Conservation (phyloP, 2,329 filamentous ascomycete genomes). For the Periconia sp. region DNA sequence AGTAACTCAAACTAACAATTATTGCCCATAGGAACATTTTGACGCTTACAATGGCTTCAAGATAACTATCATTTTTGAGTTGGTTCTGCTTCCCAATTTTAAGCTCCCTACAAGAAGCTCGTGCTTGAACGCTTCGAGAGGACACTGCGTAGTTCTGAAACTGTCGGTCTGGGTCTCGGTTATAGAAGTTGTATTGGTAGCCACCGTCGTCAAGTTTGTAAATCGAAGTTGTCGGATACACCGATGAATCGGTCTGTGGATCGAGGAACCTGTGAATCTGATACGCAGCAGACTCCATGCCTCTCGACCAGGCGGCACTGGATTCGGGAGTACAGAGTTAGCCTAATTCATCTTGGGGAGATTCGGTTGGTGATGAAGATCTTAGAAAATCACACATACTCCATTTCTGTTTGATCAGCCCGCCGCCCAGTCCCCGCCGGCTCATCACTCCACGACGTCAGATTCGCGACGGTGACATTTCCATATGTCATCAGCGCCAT, state of each 20-base stretch:
- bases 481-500: constrained; percentile 30
- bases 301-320: constrained; percentile 34
- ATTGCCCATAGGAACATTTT: neutral
- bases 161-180: constrained; percentile 31
- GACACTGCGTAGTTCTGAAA: constrained; percentile 32
- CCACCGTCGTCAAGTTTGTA: constrained; percentile 20
- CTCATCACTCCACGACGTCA: constrained; percentile 24
- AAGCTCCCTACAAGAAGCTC: constrained; percentile 24
- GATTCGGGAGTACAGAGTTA: too few species aligned
- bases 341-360: too few species aligned
- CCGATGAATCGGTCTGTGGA: constrained; percentile 14
- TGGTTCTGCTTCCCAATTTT: constrained; percentile 6
- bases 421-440: neutral
- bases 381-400: too few species aligned
- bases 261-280: constrained; percentile 16
- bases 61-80: constrained; percentile 4
- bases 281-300: constrained; percentile 31
- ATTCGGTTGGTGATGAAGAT: too few species aligned
- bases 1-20: too few species aligned
- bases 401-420: constrained; percentile 15
- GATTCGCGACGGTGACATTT: constrained; percentile 28
- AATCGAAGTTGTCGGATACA: constrained; percentile 25
- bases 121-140: constrained; percentile 21
- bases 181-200: constrained; percentile 36
- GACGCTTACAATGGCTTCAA: constrained; percentile 15